Conservation (phyloP, 1,139 yeast species). For the Yamadazyma pseudoaaseri region DNA sequence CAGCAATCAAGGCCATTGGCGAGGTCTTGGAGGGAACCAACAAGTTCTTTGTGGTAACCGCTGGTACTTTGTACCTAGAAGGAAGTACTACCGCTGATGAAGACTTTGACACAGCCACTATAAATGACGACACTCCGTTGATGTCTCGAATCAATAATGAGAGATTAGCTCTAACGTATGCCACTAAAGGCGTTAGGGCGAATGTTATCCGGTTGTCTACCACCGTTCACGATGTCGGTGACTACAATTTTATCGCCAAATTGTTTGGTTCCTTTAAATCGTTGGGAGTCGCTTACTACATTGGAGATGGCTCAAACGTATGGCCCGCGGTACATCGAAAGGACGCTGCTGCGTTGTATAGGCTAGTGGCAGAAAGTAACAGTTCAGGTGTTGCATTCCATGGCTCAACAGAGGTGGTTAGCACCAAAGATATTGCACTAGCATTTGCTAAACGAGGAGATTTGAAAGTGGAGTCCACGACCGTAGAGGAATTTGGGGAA, state of each 20-base stretch:
- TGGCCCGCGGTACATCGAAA: constrained; percentile 27
- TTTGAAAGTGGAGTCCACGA: constrained; percentile 14
- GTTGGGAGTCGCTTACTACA: constrained; percentile 15
- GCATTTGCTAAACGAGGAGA: constrained; percentile 18
- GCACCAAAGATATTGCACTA: constrained; percentile 20
- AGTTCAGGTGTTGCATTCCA: constrained; percentile 21
- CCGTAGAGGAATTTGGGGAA: constrained; percentile 10
- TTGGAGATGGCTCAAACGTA: constrained; percentile 22
- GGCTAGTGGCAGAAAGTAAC: constrained; percentile 24
- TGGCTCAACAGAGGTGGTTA: constrained; percentile 21
- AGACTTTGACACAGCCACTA: no score
- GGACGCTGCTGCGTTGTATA: constrained; percentile 26
- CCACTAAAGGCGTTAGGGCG: constrained; percentile 19
- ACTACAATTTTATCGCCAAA: constrained; percentile 16
- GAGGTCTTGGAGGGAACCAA: constrained; percentile 20
- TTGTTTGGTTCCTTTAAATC: constrained; percentile 13
- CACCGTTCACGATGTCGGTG: constrained; percentile 26
- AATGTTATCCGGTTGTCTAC: constrained; percentile 22
- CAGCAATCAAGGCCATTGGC: constrained; percentile 18
- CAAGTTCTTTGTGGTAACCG: constrained; percentile 18
- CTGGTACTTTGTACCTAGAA: constrained; percentile 10
- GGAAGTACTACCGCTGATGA: neutral
- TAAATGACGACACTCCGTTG: neutral
- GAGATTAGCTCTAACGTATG: constrained; percentile 8
- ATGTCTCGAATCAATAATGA: constrained; percentile 5